These are phyloP conservation scores for Medicago ruthenica DNA, from an alignment of 306 rosid species.

Conservation along the genomic window DNA sequence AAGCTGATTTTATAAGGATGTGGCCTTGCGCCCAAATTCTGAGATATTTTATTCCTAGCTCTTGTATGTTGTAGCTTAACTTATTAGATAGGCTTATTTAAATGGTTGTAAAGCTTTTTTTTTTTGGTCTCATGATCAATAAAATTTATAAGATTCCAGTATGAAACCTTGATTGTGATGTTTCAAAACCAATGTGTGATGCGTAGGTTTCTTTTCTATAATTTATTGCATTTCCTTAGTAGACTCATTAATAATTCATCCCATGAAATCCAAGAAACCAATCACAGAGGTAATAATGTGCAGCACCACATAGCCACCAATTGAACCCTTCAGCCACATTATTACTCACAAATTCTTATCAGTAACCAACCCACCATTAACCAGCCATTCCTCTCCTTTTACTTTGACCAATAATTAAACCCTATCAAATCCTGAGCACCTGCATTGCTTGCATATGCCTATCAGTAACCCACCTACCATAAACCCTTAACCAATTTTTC, in stretches of 20 bases:
- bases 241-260: conserved; percentile 3
- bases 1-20: neutral
- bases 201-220: conserved; percentile 17
- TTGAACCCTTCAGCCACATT: conserved; percentile 4
- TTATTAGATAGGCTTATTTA: conserved; percentile 3
- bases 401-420: conserved; percentile 20
- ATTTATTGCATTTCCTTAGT: conserved; percentile 15
- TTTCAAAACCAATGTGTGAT: conserved; percentile 14
- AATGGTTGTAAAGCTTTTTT: neutral
- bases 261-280: conserved; percentile 1
- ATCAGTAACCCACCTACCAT: neutral
- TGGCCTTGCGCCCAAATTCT: neutral
- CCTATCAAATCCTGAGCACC: conserved; percentile 4
- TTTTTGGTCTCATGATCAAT: neutral
- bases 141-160: neutral
- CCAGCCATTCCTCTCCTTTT: conserved; percentile 1
- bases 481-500: neutral
- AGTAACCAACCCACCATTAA: neutral
- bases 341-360: conserved; percentile 11
- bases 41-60: conserved; percentile 18
- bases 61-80: neutral
- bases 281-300: neutral
- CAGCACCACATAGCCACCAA: conserved; percentile 18
- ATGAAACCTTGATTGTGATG: neutral
- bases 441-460: neutral